Evolutionary conservation across 192 early-diverging fungal species (phyloP), one percentile per base, ranked within the genome.

Genomic region (Obelidium mucronatum): DNA sequence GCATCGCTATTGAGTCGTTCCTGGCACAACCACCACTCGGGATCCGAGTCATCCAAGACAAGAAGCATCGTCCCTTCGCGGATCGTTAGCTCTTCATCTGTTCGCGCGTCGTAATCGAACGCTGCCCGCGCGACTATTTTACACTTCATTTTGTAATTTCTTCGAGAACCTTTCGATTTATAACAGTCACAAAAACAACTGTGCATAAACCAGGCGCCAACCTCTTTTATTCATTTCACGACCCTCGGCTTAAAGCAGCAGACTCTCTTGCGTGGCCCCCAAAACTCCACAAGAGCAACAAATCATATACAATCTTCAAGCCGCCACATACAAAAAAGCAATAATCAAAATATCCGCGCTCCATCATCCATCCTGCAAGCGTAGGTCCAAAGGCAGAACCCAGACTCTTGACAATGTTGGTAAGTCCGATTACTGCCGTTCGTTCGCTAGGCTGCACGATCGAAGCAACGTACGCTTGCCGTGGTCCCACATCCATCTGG

Each of bases 11-110:
- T 70, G 2, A 67, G 33, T 35, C 73, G 66, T 52, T 76, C 55
- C 24, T 51, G 73, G 19, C 77, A 82, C 13, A 48, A 63, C 87
- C 84, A 86, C 87, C 87, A 89, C n/a, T 82, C 83, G n/a, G 68
- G 77, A 58, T 89, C 85, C 30, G 56, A 67, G 73, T 87, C 82
- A 37, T 85, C 85, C n/a, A 74, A 64, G 30, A 89, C 77, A n/a
- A 85, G 71, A 24, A 99, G 79, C 4, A 82, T 76, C 62, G 91
- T 91, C 44, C 89, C 93, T 76, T 94, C 95, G 39, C 76, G 78
- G 53, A 99, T 85, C 1, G 90, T 82, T 36, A 97, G 87, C 80
- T 98, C 96, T 73, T 97, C 96, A 36, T 91, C 91, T 68, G 87
- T 88, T 52, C 88, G 84, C 28, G 97, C 92, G 40, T 89, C 90